A percentile compares a stretch with the other conserved stretches of the same genome.
Conservation (phyloP, 495 filamentous ascomycete species). For the Talaromyces nanjingensis region DNA sequence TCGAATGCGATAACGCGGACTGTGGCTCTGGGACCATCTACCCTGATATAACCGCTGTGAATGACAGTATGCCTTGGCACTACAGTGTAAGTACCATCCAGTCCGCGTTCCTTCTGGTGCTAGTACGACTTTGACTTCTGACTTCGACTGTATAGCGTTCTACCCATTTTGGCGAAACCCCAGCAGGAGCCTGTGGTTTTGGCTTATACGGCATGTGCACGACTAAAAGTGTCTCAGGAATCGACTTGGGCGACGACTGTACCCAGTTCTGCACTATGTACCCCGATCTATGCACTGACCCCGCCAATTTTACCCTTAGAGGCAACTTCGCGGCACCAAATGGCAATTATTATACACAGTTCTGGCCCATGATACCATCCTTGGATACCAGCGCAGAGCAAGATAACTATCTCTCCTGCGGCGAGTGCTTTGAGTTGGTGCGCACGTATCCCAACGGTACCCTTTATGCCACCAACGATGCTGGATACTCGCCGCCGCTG, state of each 20-base stretch:
- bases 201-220: constrained; percentile 7
- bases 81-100: neutral
- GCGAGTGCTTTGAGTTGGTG: constrained; percentile 5
- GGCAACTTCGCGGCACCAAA: constrained; percentile 2
- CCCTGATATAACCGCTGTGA: neutral
- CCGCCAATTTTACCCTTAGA: constrained; percentile 1
- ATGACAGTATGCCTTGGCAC: constrained; percentile 6
- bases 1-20: neutral
- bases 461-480: neutral
- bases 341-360: constrained; percentile 5
- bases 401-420: constrained; percentile 5
- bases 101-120: neutral
- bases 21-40: constrained; percentile 4
- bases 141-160: neutral
- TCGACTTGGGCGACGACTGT: constrained; percentile 2
- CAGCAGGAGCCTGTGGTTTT: constrained; percentile 3
- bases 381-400: neutral
- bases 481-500: neutral
- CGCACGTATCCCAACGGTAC: neutral
- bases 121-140: neutral
- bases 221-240: constrained; percentile 3
- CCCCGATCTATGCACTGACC: constrained; percentile 3
- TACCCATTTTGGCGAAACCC: constrained; percentile 6
- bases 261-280: neutral
- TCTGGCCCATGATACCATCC: constrained; percentile 4